Evolutionary conservation across 208 protist species (phyloP), one percentile per base, ranked within the genome.

Genomic region (Novymonas esmeraldas): DNA sequence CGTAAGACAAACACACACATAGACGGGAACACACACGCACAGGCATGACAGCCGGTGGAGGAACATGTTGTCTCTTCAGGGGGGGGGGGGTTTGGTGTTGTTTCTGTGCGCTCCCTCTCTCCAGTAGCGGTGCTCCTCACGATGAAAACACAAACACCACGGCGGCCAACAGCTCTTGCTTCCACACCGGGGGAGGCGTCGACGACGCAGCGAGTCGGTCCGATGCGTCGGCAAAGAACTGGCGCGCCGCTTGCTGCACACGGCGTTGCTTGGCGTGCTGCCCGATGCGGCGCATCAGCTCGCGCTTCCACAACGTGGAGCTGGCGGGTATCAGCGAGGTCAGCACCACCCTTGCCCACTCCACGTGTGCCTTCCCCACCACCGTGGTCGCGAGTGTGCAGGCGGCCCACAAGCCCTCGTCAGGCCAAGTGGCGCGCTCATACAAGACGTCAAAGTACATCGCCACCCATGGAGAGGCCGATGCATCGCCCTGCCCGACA

Each of bases 361-460:
- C 18, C 6, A 44, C 14, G 9, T 60, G 46, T 2, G 29, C 24
- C 20, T 45, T 39, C 6, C 56, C 33, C 0, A 38, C 45, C 33
- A 49, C 55, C 5, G 45, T 38, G 2, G 62, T 41, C 24, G 70
- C 70, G 4, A 76, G 14, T n/a, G 55, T 56, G 48, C 70, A 76
- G 7, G 28, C 60, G 6, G 56, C 56, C 70, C 70, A 76, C 24
- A 76, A 16, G 4, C 70, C 70, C 33, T 76, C 70, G 48, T 76
- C 70, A 60, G 51, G 16, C 39, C 62, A 76, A 14, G 62, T 44
- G 3, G 70, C 56, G 3, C 70, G 61, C 55, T 76, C 62, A 31
- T 55, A 76, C n/a, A 76, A 45, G 26, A 59, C 42, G 49, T 76
- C 70, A 39, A 76, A 76, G 24, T 76, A 76, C 14, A 76, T 31